These are phyloP conservation scores for Spongospora subterranea DNA, from an alignment of 208 protist species.

Conservation along the genomic window DNA sequence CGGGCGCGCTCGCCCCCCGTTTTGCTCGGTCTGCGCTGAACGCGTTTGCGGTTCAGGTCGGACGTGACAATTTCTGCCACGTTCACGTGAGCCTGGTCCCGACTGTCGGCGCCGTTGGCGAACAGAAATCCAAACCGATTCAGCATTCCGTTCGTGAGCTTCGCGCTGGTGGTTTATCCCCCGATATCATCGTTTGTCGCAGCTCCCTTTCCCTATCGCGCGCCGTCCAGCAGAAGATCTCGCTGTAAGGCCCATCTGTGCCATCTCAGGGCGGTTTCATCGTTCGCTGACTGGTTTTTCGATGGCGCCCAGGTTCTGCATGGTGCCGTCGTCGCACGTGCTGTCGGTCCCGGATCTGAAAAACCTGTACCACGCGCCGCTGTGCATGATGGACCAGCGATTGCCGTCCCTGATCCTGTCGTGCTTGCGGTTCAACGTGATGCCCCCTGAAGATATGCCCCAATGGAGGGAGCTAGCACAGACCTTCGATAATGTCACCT, in stretches of 20 bases:
- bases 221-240: conserved; percentile 83
- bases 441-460: conserved; percentile 57
- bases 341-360: conserved; percentile 92
- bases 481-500: conserved; percentile 78
- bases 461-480: conserved; percentile 31
- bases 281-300: background rate
- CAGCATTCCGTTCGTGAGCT: conserved; percentile 85
- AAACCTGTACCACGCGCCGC: conserved; percentile 91
- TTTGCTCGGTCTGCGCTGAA: background rate
- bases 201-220: conserved; percentile 82
- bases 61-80: conserved; percentile 79
- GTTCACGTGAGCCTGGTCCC: conserved; percentile 77
- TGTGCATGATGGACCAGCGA: conserved; percentile 55
- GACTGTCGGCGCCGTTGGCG: conserved; percentile 79
- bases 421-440: conserved; percentile 60
- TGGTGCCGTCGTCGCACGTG: conserved; percentile 89
- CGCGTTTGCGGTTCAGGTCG: conserved; percentile 57
- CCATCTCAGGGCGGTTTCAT: background rate
- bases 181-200: conserved; percentile 97
- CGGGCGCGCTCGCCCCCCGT: background rate
- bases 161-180: conserved; percentile 92
- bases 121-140: conserved; percentile 99
- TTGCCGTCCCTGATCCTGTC: conserved; percentile 58
- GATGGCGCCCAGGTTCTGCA: conserved; percentile 85
- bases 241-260: conserved; percentile 86